Percentiles rank a stretch among this genome's conserved stretches.
phyloP scores from a whole-genome alignment of 768 basidiomycete species.

The Macrocybe gigantea region DNA sequence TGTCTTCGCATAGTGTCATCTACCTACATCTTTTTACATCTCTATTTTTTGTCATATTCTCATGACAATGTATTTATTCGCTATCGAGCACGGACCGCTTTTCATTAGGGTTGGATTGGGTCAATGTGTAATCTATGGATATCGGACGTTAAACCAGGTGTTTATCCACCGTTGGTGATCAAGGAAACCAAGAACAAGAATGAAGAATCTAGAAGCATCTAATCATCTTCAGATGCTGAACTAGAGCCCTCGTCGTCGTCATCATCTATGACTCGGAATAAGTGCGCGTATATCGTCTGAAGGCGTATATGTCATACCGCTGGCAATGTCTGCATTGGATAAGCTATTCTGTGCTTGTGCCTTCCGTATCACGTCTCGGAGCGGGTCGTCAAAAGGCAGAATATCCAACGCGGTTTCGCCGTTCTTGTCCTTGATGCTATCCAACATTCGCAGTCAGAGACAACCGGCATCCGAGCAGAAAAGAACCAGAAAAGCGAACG shows the following conservation, averaged over 20 bases:
- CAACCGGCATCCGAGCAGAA: not conserved
- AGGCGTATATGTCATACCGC: conserved; percentile 33
- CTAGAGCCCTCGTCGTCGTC: conserved; percentile 21
- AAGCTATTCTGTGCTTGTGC: conserved; percentile 46
- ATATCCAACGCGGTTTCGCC: conserved; percentile 52
- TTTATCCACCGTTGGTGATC: too few relatives aligned
- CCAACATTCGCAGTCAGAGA: not conserved
- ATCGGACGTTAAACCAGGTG: too few relatives aligned
- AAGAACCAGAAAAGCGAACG: not conserved
- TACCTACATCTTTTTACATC: too few relatives aligned
- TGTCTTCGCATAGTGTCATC: too few relatives aligned
- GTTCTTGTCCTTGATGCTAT: conserved; percentile 69
- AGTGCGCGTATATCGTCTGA: not conserved
- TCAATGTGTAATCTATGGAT: too few relatives aligned
- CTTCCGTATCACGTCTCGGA: conserved; percentile 46
- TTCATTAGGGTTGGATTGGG: too few relatives aligned
- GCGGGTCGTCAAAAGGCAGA: conserved; percentile 46
- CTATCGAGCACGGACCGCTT: too few relatives aligned
- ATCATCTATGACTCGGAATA: conserved; percentile 10
- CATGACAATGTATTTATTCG: too few relatives aligned
- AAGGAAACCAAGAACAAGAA: too few relatives aligned
- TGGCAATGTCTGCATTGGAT: conserved; percentile 56
- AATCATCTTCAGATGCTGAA: conserved; percentile 29
- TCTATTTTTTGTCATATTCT: too few relatives aligned
- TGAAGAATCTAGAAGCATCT: not conserved